phyloP scores from a whole-genome alignment of 2,329 filamentous ascomycete species.

The Fusarium virguliforme region DNA sequence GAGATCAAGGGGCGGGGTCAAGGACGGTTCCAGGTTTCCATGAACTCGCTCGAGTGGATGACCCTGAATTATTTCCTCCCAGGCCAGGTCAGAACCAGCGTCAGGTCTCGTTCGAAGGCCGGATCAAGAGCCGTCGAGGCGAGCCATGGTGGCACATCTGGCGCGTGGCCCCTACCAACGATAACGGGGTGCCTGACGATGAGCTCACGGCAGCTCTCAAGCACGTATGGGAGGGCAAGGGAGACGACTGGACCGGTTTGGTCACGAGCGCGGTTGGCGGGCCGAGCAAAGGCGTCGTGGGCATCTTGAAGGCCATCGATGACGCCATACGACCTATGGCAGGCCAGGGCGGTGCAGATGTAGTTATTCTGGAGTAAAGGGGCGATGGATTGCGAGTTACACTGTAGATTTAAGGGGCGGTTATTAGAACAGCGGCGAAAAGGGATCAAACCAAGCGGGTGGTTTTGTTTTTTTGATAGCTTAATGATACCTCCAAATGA shows the following conservation, averaged over 20 bases:
- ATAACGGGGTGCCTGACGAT: conserved; percentile 48
- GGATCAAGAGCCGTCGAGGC: conserved; percentile 65
- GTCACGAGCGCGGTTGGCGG: conserved; percentile 63
- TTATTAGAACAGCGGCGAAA: conserved; percentile 44
- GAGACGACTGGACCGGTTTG: conserved; percentile 66
- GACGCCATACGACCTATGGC: conserved; percentile 60
- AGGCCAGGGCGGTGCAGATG: conserved; percentile 28
- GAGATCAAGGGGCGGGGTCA: conserved; percentile 60
- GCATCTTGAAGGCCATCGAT: conserved; percentile 66
- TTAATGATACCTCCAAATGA: conserved; percentile 55
- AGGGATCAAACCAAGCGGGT: conserved; percentile 42
- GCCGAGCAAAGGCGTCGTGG: conserved; percentile 60
- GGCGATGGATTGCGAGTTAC: conserved; percentile 24
- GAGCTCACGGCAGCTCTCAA: conserved; percentile 60
- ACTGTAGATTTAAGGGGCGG: conserved; percentile 27
- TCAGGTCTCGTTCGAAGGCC: conserved; percentile 68
- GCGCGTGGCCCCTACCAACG: conserved; percentile 51
- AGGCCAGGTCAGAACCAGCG: conserved; percentile 49
- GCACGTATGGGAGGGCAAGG: conserved; percentile 63
- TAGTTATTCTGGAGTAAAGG: conserved; percentile 47
- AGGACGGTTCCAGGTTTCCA: conserved; percentile 67
- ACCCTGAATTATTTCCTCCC: conserved; percentile 68
- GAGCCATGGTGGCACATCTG: conserved; percentile 68
- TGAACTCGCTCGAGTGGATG: conserved; percentile 71
- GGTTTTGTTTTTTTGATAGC: conserved; percentile 48